Base-by-base conservation (phyloP, 2,329 filamentous ascomycete genomes). In the Penicillium sp. region DNA sequence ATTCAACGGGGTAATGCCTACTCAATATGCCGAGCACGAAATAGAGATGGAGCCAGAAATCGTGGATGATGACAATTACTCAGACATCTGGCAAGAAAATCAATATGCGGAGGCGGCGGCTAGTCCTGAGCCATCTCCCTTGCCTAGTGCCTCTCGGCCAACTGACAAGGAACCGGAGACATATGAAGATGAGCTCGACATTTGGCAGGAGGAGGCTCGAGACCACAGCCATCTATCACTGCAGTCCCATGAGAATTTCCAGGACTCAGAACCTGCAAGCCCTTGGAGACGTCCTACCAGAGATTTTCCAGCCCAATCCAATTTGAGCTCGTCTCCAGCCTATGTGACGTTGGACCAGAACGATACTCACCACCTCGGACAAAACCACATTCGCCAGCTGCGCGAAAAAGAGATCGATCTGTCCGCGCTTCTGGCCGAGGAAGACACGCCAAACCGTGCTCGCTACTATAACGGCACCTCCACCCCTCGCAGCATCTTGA, bases 181-280 rank as follows among this genome's bases (percentile, higher is more conserved):
- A 9, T 9, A 35, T 3, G 35, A 30, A n/a, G 39, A 40, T 11
- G 64, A 64, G 10, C 65, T 63, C 39, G 65, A 72, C 36, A 71
- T 72, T 17, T 72, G 69, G 69, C 67, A 71, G 44, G 61, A 65
- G 46, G 64, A 69, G 47, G 64, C 65, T 27, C 54, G 56, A n/a
- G 60, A 67, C 32, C 55, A 62, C 28, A 62, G 57, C 28, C 50
- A 58, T 13, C 45, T 54, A 8, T 59, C 58, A 9, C 51, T 59
- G 37, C 51, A 45, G 18, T 54, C 51, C 11, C 45, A 58, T 29
- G 47, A 55, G 16, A 34, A 39, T 27, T 37, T 28, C 29, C 42
- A 51, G 18, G 45, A 42, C 10, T 44, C 46, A 16, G 41, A 55
- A 26, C 48, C 53, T 16, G 55, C 58, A 20, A 66, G 51, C 35